phyloP scores from a whole-genome alignment of 352 stramenopile species.

The Phytophthora cactorum region DNA sequence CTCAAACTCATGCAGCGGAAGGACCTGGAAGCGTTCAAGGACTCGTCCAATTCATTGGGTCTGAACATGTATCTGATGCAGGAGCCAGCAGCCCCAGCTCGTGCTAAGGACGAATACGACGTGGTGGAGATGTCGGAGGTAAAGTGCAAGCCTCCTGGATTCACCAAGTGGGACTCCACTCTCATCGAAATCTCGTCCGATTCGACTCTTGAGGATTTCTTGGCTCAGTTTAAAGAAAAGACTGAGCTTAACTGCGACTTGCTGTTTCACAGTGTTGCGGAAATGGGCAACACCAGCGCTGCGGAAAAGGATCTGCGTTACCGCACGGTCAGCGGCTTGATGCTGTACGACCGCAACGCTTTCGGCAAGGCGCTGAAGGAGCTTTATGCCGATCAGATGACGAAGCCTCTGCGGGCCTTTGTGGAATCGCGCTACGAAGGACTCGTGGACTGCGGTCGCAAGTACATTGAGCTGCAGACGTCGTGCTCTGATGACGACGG shows the following conservation, averaged over 20 bases:
- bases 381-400: slow-evolving; percentile 71
- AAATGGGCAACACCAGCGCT: slow-evolving; percentile 62
- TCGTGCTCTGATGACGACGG: slow-evolving; percentile 87
- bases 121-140: slow-evolving; percentile 89
- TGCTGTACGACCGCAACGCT: slow-evolving; percentile 88
- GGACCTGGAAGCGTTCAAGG: slow-evolving; percentile 90
- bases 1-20: slow-evolving; percentile 91
- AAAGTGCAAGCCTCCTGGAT: slow-evolving; percentile 86
- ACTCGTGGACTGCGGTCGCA: slow-evolving; percentile 81
- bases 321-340: slow-evolving; percentile 74
- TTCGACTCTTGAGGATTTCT: slow-evolving; percentile 73
- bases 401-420: slow-evolving; percentile 60
- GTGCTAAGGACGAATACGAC: slow-evolving; percentile 93
- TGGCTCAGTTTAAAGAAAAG: slow-evolving; percentile 67
- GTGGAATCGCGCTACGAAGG: slow-evolving; percentile 84
- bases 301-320: slow-evolving; percentile 75
- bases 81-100: slow-evolving; percentile 82
- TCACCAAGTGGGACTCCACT: slow-evolving; percentile 94
- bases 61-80: slow-evolving; percentile 94
- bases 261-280: slow-evolving; percentile 79
- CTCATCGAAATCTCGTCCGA: slow-evolving; percentile 71
- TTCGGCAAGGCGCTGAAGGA: slow-evolving; percentile 76
- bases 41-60: slow-evolving; percentile 92
- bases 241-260: slow-evolving; percentile 84
- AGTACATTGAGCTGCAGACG: slow-evolving; percentile 86